Conservation (phyloP, 176 grass and related monocot genomes). For the Oropetium thomaeum region DNA sequence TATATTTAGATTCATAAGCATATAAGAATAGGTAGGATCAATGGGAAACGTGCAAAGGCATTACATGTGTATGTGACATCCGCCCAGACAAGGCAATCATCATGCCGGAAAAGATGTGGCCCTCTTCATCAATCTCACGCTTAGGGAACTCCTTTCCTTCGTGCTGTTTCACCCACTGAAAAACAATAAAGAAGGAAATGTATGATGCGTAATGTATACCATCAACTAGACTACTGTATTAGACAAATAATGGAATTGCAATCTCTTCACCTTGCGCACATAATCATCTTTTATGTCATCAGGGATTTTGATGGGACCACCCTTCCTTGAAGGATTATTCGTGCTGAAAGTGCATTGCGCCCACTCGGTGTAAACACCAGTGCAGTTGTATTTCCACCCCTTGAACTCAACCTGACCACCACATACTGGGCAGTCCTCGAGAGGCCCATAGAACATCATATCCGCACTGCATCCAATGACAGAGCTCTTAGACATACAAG, state of each 20-base stretch:
- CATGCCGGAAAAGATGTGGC: conserved; percentile 60
- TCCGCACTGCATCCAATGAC: conserved; percentile 45
- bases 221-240: background rate
- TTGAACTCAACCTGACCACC: conserved; percentile 53
- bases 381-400: conserved; percentile 58
- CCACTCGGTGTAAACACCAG: conserved; percentile 58
- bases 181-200: conserved; percentile 23
- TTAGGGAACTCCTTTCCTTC: conserved; percentile 45
- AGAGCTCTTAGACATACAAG: background rate
- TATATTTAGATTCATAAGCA: conserved; percentile 5
- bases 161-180: conserved; percentile 58
- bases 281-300: conserved; percentile 44
- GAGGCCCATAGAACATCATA: conserved; percentile 76
- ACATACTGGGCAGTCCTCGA: conserved; percentile 63
- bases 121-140: conserved; percentile 34
- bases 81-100: conserved; percentile 75
- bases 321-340: conserved; percentile 40
- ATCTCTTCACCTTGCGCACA: conserved; percentile 37
- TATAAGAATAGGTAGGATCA: background rate
- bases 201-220: background rate
- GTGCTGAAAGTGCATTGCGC: conserved; percentile 48
- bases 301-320: conserved; percentile 42
- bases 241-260: background rate
- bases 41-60: background rate
- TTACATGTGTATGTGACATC: conserved; percentile 78